phyloP scores from a whole-genome alignment of 345 rosid species.

The Abelmoschus esculentus region DNA sequence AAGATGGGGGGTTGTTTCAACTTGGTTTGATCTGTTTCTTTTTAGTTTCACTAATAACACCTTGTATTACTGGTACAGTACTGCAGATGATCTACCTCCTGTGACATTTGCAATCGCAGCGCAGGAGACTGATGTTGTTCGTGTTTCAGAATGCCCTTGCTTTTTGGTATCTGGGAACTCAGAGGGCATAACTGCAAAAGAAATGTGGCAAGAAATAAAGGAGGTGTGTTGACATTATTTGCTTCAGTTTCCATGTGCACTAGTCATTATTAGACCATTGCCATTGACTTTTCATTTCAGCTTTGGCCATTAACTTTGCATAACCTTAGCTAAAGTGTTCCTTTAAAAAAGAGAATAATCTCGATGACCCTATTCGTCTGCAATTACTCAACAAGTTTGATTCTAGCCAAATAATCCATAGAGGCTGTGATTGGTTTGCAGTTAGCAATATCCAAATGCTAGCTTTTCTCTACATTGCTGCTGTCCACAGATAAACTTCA shows the following conservation, averaged over 20 bases:
- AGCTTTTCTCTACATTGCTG: neutral
- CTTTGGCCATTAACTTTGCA: neutral
- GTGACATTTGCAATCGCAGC: conserved; percentile 69
- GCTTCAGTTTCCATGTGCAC: neutral
- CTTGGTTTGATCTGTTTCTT: conserved; percentile 7
- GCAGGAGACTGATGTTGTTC: conserved; percentile 54
- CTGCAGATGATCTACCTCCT: conserved; percentile 46
- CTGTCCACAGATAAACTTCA: neutral
- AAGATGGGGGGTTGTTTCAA: conserved; percentile 3
- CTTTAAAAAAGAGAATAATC: neutral
- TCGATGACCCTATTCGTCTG: neutral
- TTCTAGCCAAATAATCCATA: neutral
- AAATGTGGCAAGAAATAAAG: conserved; percentile 80
- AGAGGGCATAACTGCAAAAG: conserved; percentile 62
- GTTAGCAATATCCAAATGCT: neutral
- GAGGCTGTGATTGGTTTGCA: neutral
- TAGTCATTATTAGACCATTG: neutral
- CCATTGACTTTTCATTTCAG: neutral
- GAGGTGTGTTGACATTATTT: conserved; percentile 35
- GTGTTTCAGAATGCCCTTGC: conserved; percentile 62
- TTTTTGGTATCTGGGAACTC: conserved; percentile 67
- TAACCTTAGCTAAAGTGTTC: neutral
- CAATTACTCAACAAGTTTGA: neutral
- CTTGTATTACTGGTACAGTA: conserved; percentile 37
- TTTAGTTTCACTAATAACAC: neutral